Evolutionary conservation across 805 yeast genomes (phyloP).

Genomic region (Saturnispora besseyi): DNA sequence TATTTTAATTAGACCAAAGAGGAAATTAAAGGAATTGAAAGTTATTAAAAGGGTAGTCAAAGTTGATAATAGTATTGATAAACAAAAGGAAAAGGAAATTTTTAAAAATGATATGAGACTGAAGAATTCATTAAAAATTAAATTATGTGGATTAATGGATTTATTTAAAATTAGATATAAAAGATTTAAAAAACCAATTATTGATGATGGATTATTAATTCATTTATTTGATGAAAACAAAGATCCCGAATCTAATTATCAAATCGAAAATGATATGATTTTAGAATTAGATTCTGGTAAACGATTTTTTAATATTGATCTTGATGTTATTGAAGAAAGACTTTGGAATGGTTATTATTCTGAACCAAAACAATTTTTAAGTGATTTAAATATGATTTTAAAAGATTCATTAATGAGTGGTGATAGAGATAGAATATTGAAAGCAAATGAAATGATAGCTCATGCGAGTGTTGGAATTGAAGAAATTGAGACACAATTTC

Average conservation of each 20-base stretch:
- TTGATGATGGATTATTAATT: slow-evolving; percentile 64
- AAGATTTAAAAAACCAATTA: slow-evolving; percentile 80
- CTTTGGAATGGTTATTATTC: slow-evolving; percentile 94
- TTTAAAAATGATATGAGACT: slow-evolving; percentile 59
- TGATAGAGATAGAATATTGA: slow-evolving; percentile 72
- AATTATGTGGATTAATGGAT: slow-evolving; percentile 83
- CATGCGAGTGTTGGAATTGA: slow-evolving; percentile 94
- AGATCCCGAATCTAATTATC: slow-evolving; percentile 32
- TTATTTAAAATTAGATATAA: slow-evolving; percentile 78
- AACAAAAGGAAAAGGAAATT: slow-evolving; percentile 36
- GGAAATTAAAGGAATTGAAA: slow-evolving; percentile 35
- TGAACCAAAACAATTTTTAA: slow-evolving; percentile 83
- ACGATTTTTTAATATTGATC: slow-evolving; percentile 75
- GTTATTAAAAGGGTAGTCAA: slow-evolving; percentile 12
- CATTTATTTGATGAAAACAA: slow-evolving; percentile 65
- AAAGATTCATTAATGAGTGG: slow-evolving; percentile 64
- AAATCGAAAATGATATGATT: slow-evolving; percentile 63
- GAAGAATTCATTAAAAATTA: slow-evolving; percentile 77
- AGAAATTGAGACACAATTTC: slow-evolving; percentile 57
- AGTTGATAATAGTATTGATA: background rate
- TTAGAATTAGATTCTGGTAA: slow-evolving; percentile 70
- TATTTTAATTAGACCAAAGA: slow-evolving; percentile 43
- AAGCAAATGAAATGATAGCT: slow-evolving; percentile 91
- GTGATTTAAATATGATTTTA: slow-evolving; percentile 77
- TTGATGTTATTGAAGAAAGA: slow-evolving; percentile 89